Base-by-base conservation (phyloP, 2,329 filamentous ascomycete species). In the Talaromyces sp. region DNA sequence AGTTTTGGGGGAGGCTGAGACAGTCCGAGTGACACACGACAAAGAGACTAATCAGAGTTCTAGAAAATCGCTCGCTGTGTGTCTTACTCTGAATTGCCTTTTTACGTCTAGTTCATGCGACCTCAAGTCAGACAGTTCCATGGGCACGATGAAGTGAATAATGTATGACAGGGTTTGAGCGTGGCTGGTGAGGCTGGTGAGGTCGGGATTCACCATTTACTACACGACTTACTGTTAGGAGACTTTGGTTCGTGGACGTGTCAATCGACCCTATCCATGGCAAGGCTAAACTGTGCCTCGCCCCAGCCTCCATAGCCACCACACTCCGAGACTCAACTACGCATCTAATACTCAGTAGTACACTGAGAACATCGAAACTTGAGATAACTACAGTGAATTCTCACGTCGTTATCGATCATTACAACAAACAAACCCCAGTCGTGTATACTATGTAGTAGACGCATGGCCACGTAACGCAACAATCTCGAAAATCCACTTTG, bases 1-100 rank as follows among this genome's bases (percentile, higher is more conserved):
- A 22, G 22, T 41, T 14, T 59, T 59, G 39, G n/a, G 39, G 56
- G 56, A 59, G 56, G 56, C 56, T 59, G 56, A 59, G 56, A 59
- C 56, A 59, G 24, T 59, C 37, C 7, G 39, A 45, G 56, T 59
- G 56, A 59, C 56, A 22, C 22, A 22, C 22, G 22, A 22, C 22
- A 22, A 22, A 22, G 22, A 22, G 22, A 39, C 37, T 41, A 58
- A 58, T 58, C 37, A 58, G 50, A 56, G 52, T 56, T 37, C 52
- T 56, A 11, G 52, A 56, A 37, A 56, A 37, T 24, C 52, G 52
- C 52, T 37, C n/a, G n/a, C 52, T 37, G 33, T 9, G 33, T 39
- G 52, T 37, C 52, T 56, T 39, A 37, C 52, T 22, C 9, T 33
- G 48, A 14, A 52, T 50, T 50, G 47, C 47, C 13, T 11, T 8